Conservation (phyloP, 352 stramenopile genomes). For the Thraustotheca clavata region DNA sequence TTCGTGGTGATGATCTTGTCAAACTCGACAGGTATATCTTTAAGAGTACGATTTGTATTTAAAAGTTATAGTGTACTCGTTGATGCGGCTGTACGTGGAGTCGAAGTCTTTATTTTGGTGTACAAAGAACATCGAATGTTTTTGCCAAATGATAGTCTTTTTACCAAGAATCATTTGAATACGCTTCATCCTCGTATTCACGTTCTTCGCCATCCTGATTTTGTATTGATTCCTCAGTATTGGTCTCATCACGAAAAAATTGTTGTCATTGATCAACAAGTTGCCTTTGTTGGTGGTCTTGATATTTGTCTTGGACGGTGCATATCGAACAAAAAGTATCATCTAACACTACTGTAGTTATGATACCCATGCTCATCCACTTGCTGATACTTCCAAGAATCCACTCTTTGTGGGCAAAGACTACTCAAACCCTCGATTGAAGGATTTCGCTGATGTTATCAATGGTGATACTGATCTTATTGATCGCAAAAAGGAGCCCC, state of each 20-base stretch:
- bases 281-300: constrained; percentile 26
- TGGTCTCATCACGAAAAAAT: constrained; percentile 29
- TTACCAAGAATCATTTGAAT: constrained; percentile 17
- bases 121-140: constrained; percentile 24
- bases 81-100: constrained; percentile 5
- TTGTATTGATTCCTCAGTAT: constrained; percentile 24
- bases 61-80: constrained; percentile 14
- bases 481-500: constrained; percentile 18
- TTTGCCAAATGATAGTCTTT: constrained; percentile 20
- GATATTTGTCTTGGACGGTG: constrained; percentile 27
- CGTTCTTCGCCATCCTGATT: constrained; percentile 25
- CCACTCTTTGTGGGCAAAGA: constrained; percentile 19
- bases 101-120: constrained; percentile 25
- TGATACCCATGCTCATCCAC: constrained; percentile 3
- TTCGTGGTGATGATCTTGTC: constrained; percentile 16
- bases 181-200: constrained; percentile 24
- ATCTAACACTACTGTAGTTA: neutral
- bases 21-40: neutral
- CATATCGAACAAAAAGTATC: neutral
- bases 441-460: constrained; percentile 26
- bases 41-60: neutral
- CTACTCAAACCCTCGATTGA: constrained; percentile 25
- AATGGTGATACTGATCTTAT: constrained; percentile 18
- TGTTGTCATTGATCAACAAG: constrained; percentile 23
- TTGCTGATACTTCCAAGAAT: constrained; percentile 10